A percentile compares a stretch with the other conserved stretches of the same genome.
These are phyloP conservation scores for Talaromyces adpressus DNA, from an alignment of 495 filamentous ascomycete genomes.

Conservation along the genomic window DNA sequence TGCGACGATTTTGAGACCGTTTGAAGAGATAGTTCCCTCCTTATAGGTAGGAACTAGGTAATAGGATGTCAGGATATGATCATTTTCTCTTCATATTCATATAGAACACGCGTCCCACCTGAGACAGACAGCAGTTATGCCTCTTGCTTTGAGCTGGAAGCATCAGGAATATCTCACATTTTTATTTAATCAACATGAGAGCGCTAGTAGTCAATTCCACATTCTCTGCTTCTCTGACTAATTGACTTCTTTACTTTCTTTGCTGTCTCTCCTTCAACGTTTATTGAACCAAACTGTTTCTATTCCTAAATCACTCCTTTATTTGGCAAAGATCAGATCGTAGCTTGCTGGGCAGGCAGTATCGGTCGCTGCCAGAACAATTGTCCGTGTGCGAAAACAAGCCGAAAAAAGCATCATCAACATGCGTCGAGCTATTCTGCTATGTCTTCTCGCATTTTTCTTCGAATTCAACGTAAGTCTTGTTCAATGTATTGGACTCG, in stretches of 20 bases:
- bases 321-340: background rate
- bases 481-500: background rate
- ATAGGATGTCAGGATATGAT: background rate
- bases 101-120: background rate
- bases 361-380: background rate
- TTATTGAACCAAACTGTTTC: background rate
- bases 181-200: slow-evolving; percentile 1
- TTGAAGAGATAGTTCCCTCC: background rate
- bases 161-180: background rate
- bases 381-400: background rate
- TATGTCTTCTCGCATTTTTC: background rate
- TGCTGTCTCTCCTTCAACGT: background rate
- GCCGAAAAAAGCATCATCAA: background rate
- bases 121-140: background rate
- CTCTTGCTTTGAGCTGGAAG: background rate
- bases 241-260: background rate
- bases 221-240: background rate
- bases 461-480: background rate
- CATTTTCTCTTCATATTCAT: background rate
- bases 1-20: background rate
- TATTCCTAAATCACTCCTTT: background rate
- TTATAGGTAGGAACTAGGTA: background rate
- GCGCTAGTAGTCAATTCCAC: background rate
- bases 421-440: background rate
- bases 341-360: background rate